These are phyloP conservation scores for Phytomonas sp. DNA, from an alignment of 208 protist species.

Conservation along the genomic window DNA sequence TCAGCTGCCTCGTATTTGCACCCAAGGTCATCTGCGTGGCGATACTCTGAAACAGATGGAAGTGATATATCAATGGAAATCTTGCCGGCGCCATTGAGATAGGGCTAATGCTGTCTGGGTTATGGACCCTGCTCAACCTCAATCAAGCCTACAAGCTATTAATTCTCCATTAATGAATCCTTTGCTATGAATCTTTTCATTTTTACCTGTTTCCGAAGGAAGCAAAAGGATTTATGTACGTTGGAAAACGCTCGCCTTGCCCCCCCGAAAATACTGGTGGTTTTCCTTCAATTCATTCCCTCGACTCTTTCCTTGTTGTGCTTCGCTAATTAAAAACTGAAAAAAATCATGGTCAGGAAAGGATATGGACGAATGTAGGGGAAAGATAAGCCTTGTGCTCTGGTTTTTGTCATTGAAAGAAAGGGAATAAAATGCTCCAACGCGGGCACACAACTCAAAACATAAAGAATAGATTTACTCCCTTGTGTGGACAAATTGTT, in stretches of 20 bases:
- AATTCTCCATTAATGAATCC: no score
- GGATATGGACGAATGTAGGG: not conserved
- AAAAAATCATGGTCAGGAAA: not conserved
- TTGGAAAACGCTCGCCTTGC: no score
- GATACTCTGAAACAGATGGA: conserved; percentile 95
- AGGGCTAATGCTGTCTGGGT: no score
- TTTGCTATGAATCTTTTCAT: no score
- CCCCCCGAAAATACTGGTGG: not conserved
- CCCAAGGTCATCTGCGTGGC: conserved; percentile 97
- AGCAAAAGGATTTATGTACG: no score
- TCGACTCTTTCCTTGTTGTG: not conserved
- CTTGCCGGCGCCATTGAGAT: conserved; percentile 96
- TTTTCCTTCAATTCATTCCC: conserved; percentile 3
- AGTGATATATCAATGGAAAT: conserved; percentile 97
- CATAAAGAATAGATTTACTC: not conserved
- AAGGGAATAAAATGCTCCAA: not conserved
- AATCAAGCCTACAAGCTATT: no score
- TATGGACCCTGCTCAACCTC: no score
- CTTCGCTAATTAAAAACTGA: conserved; percentile 1
- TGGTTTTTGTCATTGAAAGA: not conserved
- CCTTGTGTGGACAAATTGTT: not conserved
- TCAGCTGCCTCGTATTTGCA: conserved; percentile 94
- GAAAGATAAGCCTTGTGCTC: not conserved
- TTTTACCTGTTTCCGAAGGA: no score
- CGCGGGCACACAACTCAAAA: not conserved